A percentile compares a stretch with the other conserved stretches of the same genome.
Evolutionary conservation across 2,329 filamentous ascomycete species (phyloP).

Genomic region (Cylindrodendrum hubeiense): DNA sequence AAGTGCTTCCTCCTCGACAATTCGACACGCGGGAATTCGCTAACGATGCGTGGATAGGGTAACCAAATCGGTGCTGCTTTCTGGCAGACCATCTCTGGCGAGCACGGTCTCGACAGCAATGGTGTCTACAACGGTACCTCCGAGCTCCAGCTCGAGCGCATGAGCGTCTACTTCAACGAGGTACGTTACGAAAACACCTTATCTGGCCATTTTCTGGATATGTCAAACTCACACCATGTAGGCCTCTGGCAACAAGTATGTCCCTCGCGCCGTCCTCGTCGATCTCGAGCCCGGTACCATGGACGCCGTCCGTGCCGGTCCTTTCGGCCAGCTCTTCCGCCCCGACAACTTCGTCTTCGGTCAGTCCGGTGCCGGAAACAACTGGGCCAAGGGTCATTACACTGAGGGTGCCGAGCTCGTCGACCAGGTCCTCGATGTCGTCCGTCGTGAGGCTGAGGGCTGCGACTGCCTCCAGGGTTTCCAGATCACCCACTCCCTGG

Average conservation of each 20-base stretch:
- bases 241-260: slow-evolving; percentile 98
- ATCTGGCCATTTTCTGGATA: neutral
- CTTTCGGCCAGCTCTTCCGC: slow-evolving; percentile 99
- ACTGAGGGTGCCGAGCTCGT: slow-evolving; percentile 99
- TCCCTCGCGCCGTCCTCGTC: slow-evolving; percentile 98
- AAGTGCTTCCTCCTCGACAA: slow-evolving; percentile 54
- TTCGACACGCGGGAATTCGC: slow-evolving; percentile 35
- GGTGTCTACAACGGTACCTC: slow-evolving; percentile 99
- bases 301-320: slow-evolving; percentile 98
- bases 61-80: slow-evolving; percentile 99
- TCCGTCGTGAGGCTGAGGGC: slow-evolving; percentile 97
- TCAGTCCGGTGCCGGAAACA: slow-evolving; percentile 99
- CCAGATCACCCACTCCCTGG: slow-evolving; percentile 99
- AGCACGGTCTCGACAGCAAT: slow-evolving; percentile 97
- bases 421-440: slow-evolving; percentile 97
- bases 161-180: slow-evolving; percentile 99
- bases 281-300: slow-evolving; percentile 99
- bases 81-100: slow-evolving; percentile 91
- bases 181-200: slow-evolving; percentile 49
- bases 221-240: slow-evolving; percentile 53
- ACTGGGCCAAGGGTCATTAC: slow-evolving; percentile 99
- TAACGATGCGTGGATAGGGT: slow-evolving; percentile 73
- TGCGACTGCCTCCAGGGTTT: slow-evolving; percentile 99
- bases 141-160: slow-evolving; percentile 99
- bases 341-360: slow-evolving; percentile 99